A percentile compares a stretch with the other conserved stretches of the same genome.
Evolutionary conservation across 768 basidiomycete species (phyloP).

Genomic region (Nidularia pulvinata): DNA sequence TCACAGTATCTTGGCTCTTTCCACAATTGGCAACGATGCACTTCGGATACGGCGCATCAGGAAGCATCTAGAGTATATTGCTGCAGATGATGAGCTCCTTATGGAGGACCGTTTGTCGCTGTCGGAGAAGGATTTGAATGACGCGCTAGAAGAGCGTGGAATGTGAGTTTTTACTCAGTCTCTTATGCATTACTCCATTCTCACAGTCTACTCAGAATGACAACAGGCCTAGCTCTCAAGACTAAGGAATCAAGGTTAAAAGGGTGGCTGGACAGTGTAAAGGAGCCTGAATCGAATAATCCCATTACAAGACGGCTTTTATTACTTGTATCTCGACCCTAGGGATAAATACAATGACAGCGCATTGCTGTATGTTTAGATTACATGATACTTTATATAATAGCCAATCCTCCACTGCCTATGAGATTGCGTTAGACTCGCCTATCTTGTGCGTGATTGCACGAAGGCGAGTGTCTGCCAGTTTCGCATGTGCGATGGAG

Average conservation of each 20-base stretch:
- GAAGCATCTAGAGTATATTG: conserved; percentile 42
- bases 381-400: conserved; percentile 4
- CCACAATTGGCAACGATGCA: conserved; percentile 39
- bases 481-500: conserved; percentile 46
- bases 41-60: conserved; percentile 42
- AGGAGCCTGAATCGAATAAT: conserved; percentile 29
- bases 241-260: conserved; percentile 48
- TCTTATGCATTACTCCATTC: neutral
- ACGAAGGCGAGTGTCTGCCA: conserved; percentile 68
- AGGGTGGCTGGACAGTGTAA: conserved; percentile 65
- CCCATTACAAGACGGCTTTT: conserved; percentile 48
- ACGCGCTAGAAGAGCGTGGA: conserved; percentile 76
- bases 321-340: conserved; percentile 34
- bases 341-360: neutral
- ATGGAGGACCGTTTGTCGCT: conserved; percentile 46
- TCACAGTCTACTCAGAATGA: conserved; percentile 21
- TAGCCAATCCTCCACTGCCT: neutral
- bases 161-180: conserved; percentile 48
- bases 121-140: conserved; percentile 52
- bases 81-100: conserved; percentile 66
- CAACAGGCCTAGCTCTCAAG: conserved; percentile 34
- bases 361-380: neutral
- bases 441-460: conserved; percentile 15
- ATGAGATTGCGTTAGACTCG: conserved; percentile 1
- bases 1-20: conserved; percentile 35